phyloP scores from a whole-genome alignment of 2,329 filamentous ascomycete species.

The Penicillium sp. region DNA sequence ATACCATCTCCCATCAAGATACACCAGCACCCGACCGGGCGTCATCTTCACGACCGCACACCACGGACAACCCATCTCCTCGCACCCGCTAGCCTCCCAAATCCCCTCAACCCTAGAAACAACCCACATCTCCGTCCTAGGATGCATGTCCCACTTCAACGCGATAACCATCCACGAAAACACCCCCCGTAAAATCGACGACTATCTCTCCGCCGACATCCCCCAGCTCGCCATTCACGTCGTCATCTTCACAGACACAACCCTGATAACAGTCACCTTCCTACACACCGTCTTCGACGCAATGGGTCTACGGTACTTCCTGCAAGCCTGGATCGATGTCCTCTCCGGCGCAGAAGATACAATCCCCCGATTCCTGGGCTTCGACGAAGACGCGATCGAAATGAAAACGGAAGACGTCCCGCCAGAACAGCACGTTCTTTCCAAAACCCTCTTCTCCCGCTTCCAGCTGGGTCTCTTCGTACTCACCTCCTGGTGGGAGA shows the following conservation, averaged over 20 bases:
- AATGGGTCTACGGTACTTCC: not conserved
- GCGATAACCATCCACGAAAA: not conserved
- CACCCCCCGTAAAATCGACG: not conserved
- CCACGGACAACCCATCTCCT: not conserved
- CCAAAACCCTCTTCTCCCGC: not conserved
- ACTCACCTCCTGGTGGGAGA: not conserved
- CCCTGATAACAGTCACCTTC: not conserved
- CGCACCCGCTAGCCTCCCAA: not conserved
- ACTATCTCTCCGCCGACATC: conserved; percentile 1
- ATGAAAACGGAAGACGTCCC: not conserved
- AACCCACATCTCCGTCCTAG: not conserved
- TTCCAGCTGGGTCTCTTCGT: not conserved
- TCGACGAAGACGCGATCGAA: not conserved
- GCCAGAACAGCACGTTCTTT: not conserved
- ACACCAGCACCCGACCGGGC: not conserved
- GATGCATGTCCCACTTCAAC: conserved; percentile 1
- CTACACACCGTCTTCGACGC: not conserved
- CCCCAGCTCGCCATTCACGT: conserved; percentile 1
- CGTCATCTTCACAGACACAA: conserved; percentile 2
- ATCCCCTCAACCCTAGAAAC: not conserved
- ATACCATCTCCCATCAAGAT: not conserved
- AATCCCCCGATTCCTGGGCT: not conserved
- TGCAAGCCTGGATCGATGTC: not conserved
- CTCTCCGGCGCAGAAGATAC: not conserved
- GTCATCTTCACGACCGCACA: not conserved